A percentile compares a stretch with the other conserved stretches of the same genome.
These are phyloP conservation scores for Penicillium desertorum DNA, from an alignment of 495 filamentous ascomycete genomes.

Conservation along the genomic window DNA sequence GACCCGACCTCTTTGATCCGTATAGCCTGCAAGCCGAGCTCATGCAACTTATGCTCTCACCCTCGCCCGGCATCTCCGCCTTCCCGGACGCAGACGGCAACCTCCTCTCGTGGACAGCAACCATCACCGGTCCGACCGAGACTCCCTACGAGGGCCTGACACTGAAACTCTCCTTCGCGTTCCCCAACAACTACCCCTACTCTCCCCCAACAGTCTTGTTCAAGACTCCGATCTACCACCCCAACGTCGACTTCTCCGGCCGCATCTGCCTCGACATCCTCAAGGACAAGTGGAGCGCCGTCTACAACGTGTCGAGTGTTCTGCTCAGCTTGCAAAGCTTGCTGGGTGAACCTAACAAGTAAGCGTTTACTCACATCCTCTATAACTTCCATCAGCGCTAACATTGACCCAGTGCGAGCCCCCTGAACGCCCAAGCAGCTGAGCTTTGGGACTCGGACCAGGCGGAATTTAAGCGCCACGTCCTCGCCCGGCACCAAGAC, in stretches of 20 bases:
- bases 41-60: conserved; percentile 95
- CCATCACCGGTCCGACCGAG: conserved; percentile 85
- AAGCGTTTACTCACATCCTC: conserved; percentile 27
- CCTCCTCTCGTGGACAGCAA: conserved; percentile 87
- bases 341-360: conserved; percentile 98
- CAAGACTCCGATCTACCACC: conserved; percentile 91
- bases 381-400: conserved; percentile 3
- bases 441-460: conserved; percentile 93
- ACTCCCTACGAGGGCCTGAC: conserved; percentile 87
- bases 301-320: conserved; percentile 92
- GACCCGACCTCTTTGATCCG: background rate
- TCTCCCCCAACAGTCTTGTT: conserved; percentile 89
- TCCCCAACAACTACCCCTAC: conserved; percentile 92
- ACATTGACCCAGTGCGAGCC: conserved; percentile 66
- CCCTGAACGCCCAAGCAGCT: conserved; percentile 93
- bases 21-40: conserved; percentile 90
- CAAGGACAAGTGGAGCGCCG: conserved; percentile 96
- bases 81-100: conserved; percentile 91
- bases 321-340: conserved; percentile 92
- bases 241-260: conserved; percentile 90
- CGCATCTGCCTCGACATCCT: conserved; percentile 95
- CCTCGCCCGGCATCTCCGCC: conserved; percentile 89
- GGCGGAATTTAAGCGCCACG: conserved; percentile 77
- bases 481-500: conserved; percentile 63
- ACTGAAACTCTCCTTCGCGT: conserved; percentile 91